Evolutionary conservation across 176 grass and related monocot genomes (phyloP), one percentile per base, ranked within the genome.

Genomic region (Thalia dealbata): DNA sequence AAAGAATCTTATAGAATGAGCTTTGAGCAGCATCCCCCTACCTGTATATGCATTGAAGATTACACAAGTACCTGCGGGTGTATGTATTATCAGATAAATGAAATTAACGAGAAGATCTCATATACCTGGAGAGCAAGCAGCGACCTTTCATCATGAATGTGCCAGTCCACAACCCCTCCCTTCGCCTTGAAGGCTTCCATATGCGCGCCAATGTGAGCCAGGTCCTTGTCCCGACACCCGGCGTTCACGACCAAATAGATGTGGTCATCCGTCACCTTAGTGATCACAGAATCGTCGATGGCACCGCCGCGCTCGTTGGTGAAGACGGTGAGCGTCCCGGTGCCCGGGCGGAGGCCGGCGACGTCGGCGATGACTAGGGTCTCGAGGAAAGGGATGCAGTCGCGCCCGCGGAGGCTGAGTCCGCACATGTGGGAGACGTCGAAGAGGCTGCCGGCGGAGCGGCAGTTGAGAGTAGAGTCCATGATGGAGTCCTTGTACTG

Each of bases 391-490:
- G 82, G 76, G 71, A 97, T 72, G 70, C 85, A 83, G 24, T 80
- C 75, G 76, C 71, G 28, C 55, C 95, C 95, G 9, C 55, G 59
- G 67, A 99, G 90, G 81, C 90, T 99, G 85, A 99, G 95, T 29
- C 95, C 95, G 81, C 95, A 93, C 95, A 93, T 97, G 83, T 99
- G 95, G 81, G 95, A 90, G 61, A 99, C 95, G 73, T 99, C 95
- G 78, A 99, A 93, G 78, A 99, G 86, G 74, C 95, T 59, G 10
- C 83, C 95, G 71, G 86, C 61, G 70, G 90, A 60, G 76, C 95
- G 89, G 82, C 95, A 99, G 81, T 93, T 92, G 46, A 99, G 29
- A 44, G 95, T 99, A 69, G 95, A 99, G 76, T 99, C 95, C 95
- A 93, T 99, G 89, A 99, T 99, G 81, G 77, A 85, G 79, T 99